Conservation (phyloP, 2,329 filamentous ascomycete genomes). For the Xylogone sp. region DNA sequence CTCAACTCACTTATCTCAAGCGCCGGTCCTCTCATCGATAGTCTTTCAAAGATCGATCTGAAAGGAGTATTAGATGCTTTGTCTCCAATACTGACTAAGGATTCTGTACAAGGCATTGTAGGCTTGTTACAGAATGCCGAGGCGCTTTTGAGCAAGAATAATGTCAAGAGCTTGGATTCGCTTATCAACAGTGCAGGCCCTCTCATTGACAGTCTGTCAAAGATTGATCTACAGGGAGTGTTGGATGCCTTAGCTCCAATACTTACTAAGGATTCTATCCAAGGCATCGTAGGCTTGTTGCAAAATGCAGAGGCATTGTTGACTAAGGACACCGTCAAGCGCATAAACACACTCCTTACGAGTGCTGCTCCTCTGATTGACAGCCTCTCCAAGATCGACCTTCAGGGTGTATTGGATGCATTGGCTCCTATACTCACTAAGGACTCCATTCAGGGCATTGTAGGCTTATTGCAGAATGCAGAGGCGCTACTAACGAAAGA, state of each 20-base stretch:
- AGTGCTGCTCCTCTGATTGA: conserved; percentile 29
- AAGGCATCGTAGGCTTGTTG: conserved; percentile 28
- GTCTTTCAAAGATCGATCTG: conserved; percentile 29
- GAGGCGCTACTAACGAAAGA: too few relatives aligned
- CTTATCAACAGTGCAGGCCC: conserved; percentile 10
- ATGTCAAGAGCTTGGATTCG: neutral
- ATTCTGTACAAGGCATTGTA: conserved; percentile 24
- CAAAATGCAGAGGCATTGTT: conserved; percentile 29
- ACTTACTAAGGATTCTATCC: conserved; percentile 29
- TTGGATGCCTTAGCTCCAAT: conserved; percentile 32
- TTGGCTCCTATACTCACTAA: too few relatives aligned
- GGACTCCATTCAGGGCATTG: too few relatives aligned
- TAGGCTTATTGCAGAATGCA: too few relatives aligned
- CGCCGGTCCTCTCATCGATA: neutral
- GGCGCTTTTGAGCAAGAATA: neutral
- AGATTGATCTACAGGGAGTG: conserved; percentile 26
- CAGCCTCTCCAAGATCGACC: too few relatives aligned
- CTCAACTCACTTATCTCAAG: neutral
- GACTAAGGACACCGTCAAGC: conserved; percentile 2
- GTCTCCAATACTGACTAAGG: conserved; percentile 23
- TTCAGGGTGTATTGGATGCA: too few relatives aligned
- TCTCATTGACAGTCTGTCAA: conserved; percentile 13
- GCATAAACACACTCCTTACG: conserved; percentile 15
- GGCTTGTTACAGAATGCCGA: conserved; percentile 16
- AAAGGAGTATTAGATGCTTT: conserved; percentile 28